Evolutionary conservation across 306 rosid genomes (phyloP).

Genomic region (Ceratonia siliqua): DNA sequence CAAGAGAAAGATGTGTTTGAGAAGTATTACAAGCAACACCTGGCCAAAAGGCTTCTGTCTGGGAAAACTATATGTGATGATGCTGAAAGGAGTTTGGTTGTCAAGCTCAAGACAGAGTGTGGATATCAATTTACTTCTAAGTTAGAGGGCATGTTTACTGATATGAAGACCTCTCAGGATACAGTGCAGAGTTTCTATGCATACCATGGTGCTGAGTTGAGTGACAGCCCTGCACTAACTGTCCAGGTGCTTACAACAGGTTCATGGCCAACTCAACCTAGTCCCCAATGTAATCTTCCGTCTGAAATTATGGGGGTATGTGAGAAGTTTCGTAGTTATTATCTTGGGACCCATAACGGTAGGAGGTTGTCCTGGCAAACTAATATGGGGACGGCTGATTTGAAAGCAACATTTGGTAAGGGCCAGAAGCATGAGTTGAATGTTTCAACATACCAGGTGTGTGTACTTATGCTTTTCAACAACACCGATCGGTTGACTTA

Average conservation of each 20-base stretch:
- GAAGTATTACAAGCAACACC: slow-evolving; percentile 61
- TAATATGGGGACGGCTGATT: slow-evolving; percentile 60
- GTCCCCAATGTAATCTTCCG: slow-evolving; percentile 56
- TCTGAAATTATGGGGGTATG: slow-evolving; percentile 47
- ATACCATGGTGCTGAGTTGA: slow-evolving; percentile 37
- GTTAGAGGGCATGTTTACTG: slow-evolving; percentile 62
- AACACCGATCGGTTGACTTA: slow-evolving; percentile 42
- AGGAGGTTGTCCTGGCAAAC: slow-evolving; percentile 66
- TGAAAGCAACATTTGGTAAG: slow-evolving; percentile 51
- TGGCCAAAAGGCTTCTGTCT: slow-evolving; percentile 57
- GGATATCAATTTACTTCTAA: slow-evolving; percentile 61
- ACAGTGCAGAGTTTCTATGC: slow-evolving; percentile 51
- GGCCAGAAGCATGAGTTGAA: slow-evolving; percentile 61
- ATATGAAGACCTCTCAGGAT: slow-evolving; percentile 59
- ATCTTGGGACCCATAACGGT: slow-evolving; percentile 59
- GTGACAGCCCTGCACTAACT: slow-evolving; percentile 47
- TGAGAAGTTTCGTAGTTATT: slow-evolving; percentile 51
- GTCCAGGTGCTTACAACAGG: slow-evolving; percentile 66
- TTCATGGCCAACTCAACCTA: slow-evolving; percentile 63
- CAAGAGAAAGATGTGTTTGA: slow-evolving; percentile 66
- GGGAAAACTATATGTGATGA: slow-evolving; percentile 58
- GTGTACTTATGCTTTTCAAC: slow-evolving; percentile 63
- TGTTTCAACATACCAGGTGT: slow-evolving; percentile 65
- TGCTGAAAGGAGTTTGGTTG: slow-evolving; percentile 60
- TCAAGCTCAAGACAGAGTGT: slow-evolving; percentile 64